These are phyloP conservation scores for Solanum ahanhuiri DNA, from an alignment of 257 asterid species.

Conservation along the genomic window DNA sequence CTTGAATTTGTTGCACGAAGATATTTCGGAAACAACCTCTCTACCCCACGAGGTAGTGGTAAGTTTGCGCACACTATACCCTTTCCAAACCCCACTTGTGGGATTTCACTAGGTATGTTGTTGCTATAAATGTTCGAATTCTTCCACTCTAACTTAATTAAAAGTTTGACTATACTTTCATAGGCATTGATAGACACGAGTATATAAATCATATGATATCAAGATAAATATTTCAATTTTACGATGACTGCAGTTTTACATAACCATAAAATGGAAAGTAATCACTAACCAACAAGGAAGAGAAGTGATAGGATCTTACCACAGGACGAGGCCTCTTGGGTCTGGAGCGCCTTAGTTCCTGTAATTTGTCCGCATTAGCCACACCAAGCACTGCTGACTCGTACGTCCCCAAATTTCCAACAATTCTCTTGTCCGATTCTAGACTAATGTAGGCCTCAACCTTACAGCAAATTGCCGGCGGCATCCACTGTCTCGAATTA, in stretches of 20 bases:
- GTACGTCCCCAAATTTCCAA: conserved; percentile 62
- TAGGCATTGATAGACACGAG: neutral
- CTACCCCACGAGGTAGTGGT: too few species aligned
- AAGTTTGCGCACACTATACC: too few species aligned
- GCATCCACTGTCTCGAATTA: conserved; percentile 53
- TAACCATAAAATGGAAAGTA: neutral
- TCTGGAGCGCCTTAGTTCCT: conserved; percentile 45
- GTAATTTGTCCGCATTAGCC: conserved; percentile 47
- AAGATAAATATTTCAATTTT: neutral
- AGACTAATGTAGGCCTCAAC: conserved; percentile 71
- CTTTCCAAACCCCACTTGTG: too few species aligned
- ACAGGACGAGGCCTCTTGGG: conserved; percentile 57
- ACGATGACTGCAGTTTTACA: neutral
- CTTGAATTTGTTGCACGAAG: too few species aligned
- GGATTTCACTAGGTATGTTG: too few species aligned
- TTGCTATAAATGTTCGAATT: too few species aligned
- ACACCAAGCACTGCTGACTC: conserved; percentile 84
- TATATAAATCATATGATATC: neutral
- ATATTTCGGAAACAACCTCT: too few species aligned
- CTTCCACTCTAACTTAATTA: too few species aligned
- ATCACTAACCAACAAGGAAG: neutral
- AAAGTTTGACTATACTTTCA: neutral
- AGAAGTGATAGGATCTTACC: conserved; percentile 13
- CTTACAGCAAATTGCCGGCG: conserved; percentile 29
- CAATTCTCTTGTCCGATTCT: conserved; percentile 60